These are phyloP conservation scores for Ceratobasidium sp. DNA, from an alignment of 1,284 basidiomycete species.

Conservation along the genomic window DNA sequence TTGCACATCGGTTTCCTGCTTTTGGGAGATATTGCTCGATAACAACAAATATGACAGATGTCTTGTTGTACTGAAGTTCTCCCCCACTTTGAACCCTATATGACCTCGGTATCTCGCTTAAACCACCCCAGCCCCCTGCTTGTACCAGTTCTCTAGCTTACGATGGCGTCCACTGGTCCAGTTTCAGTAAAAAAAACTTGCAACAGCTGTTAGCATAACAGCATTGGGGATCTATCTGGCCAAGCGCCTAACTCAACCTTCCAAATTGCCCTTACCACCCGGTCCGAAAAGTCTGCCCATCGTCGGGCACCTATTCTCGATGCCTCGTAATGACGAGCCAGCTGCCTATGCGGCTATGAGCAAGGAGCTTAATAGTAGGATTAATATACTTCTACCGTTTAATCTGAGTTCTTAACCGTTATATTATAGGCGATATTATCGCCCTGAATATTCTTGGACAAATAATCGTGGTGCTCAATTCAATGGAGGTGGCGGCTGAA, in stretches of 20 bases:
- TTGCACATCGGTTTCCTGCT: no score
- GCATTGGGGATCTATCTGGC: not conserved
- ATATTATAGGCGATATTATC: conserved; percentile 35
- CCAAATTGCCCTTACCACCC: conserved; percentile 24
- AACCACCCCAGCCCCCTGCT: no score
- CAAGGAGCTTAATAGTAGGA: conserved; percentile 13
- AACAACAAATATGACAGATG: no score
- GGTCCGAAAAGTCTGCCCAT: conserved; percentile 17
- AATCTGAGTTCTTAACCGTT: not conserved
- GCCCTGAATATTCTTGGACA: conserved; percentile 20
- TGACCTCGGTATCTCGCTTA: no score
- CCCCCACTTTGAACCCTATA: no score
- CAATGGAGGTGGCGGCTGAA: conserved; percentile 19
- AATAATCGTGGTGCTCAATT: conserved; percentile 23
- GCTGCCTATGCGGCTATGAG: not conserved
- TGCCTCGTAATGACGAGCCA: not conserved
- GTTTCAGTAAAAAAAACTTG: not conserved
- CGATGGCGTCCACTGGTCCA: no score
- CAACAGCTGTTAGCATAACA: not conserved
- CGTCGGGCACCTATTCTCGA: conserved; percentile 23
- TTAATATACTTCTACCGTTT: no score
- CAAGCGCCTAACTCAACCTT: not conserved
- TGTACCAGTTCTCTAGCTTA: no score
- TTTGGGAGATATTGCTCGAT: no score
- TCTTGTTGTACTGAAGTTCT: no score